Percentiles rank a stretch among this genome's conserved stretches.
These are phyloP conservation scores for Vanilla planifolia DNA, from an alignment of 106 monocot genomes.

Conservation along the genomic window DNA sequence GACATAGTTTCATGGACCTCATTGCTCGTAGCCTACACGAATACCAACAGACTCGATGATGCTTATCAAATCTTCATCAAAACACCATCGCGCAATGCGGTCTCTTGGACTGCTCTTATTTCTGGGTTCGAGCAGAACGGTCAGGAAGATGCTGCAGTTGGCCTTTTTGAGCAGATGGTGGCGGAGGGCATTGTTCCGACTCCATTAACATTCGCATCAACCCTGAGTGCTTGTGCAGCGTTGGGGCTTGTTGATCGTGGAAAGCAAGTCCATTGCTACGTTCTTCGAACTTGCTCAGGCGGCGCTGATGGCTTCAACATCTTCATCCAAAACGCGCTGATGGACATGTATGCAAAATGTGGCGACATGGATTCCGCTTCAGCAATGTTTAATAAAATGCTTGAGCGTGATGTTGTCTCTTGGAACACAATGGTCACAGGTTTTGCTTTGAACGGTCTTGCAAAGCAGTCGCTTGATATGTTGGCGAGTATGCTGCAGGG, in stretches of 20 bases:
- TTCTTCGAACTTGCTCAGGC: slow-evolving; percentile 17
- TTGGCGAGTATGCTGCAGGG: slow-evolving; percentile 44
- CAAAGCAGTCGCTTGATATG: slow-evolving; percentile 25
- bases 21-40: slow-evolving; percentile 30
- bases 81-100: slow-evolving; percentile 33
- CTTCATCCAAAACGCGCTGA: slow-evolving; percentile 45
- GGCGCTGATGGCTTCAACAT: slow-evolving; percentile 13
- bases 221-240: slow-evolving; percentile 47
- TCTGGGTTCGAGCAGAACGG: slow-evolving; percentile 49
- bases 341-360: slow-evolving; percentile 76
- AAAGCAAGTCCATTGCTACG: slow-evolving; percentile 42
- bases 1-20: slow-evolving; percentile 62
- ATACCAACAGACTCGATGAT: slow-evolving; percentile 14
- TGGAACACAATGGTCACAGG: slow-evolving; percentile 73
- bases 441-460: slow-evolving; percentile 48
- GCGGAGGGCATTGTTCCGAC: slow-evolving; percentile 24
- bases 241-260: slow-evolving; percentile 36
- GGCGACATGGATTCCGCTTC: slow-evolving; percentile 41
- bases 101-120: slow-evolving; percentile 62
- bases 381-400: slow-evolving; percentile 37
- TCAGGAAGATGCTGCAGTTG: slow-evolving; percentile 40
- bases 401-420: slow-evolving; percentile 34
- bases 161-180: slow-evolving; percentile 50
- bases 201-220: slow-evolving; percentile 48
- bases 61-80: slow-evolving; percentile 28